Evolutionary conservation across 768 basidiomycete genomes (phyloP), one percentile per base, ranked within the genome.

Genomic region (Trametes coccinea): DNA sequence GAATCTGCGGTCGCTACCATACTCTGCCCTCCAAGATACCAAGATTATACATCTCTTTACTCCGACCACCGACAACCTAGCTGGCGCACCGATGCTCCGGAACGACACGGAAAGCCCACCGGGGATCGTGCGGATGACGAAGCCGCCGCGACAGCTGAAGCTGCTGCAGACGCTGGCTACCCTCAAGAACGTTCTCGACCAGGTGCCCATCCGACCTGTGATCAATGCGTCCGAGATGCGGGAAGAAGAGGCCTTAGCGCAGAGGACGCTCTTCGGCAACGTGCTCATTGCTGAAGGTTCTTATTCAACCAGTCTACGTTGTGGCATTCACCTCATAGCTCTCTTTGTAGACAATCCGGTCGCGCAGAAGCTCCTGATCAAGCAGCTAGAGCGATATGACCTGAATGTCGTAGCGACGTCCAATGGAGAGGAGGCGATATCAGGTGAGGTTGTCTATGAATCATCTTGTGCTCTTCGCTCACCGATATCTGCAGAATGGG

Each of bases 21-120:
- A 72, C 14, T 69, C 67, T 6, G 63, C 76, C 4, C 76, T 86
- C 7, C 68, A 69, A 29, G 82, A 86, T 10, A 85, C 87, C 3
- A 87, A 86, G 73, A 74, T 89, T 56, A 78, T 91, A 13, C 88
- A 90, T 63, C 75, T 91, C 17, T 89, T 88, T 69, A 89, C 88
- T 1, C 89, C 88, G 1, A 87, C 85, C 0, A 84, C 85, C 22
- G 85, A 82, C 63, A 64, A 71, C 34, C 76, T 80, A 41, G 77
- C 82, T 5, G 82, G 84, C 16, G 80, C 81, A 45, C 75, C 79
- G 1, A 75, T 84, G 16, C 82, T 86, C 31, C 80, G 76, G 46
- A 84, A 73, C 61, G 78, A 75, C 49, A 79, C 78, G 46, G 61
- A 53, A 33, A 50, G 53, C n/a, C 48, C 49, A 27, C 78, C 84